A percentile compares a stretch with the other conserved stretches of the same genome.
phyloP scores from a whole-genome alignment of 176 grass and related monocot genomes.

The Themeda triandra region DNA sequence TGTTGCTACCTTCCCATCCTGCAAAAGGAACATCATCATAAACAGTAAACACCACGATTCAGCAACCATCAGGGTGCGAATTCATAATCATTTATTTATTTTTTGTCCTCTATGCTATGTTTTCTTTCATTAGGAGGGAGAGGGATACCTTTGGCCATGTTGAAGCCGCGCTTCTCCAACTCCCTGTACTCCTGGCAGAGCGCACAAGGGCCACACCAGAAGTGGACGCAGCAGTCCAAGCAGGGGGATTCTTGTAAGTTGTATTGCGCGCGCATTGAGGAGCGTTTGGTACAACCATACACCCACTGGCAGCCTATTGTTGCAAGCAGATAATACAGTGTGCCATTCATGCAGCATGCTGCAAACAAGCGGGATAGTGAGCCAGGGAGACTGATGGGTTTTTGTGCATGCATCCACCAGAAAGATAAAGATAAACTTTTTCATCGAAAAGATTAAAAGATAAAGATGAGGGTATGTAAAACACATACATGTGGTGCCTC shows the following conservation, averaged over 20 bases:
- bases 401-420: neutral
- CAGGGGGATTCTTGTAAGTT: constrained; percentile 49
- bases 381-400: neutral
- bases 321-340: constrained; percentile 33
- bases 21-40: neutral
- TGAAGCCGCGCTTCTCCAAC: constrained; percentile 48
- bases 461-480: neutral
- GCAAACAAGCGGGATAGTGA: neutral
- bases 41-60: neutral
- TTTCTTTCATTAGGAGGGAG: neutral
- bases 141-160: constrained; percentile 53
- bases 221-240: constrained; percentile 66
- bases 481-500: constrained; percentile 47
- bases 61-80: neutral
- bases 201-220: constrained; percentile 49
- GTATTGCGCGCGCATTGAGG: constrained; percentile 42
- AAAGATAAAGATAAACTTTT: neutral
- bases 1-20: constrained; percentile 60
- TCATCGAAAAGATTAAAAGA: no score
- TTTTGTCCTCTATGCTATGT: neutral
- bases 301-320: constrained; percentile 38
- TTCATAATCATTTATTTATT: neutral
- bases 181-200: constrained; percentile 72
- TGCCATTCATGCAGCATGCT: constrained; percentile 48
- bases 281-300: constrained; percentile 56